These are phyloP conservation scores for Adansonia gregorii DNA, from an alignment of 441 rosid genomes.

Conservation along the genomic window DNA sequence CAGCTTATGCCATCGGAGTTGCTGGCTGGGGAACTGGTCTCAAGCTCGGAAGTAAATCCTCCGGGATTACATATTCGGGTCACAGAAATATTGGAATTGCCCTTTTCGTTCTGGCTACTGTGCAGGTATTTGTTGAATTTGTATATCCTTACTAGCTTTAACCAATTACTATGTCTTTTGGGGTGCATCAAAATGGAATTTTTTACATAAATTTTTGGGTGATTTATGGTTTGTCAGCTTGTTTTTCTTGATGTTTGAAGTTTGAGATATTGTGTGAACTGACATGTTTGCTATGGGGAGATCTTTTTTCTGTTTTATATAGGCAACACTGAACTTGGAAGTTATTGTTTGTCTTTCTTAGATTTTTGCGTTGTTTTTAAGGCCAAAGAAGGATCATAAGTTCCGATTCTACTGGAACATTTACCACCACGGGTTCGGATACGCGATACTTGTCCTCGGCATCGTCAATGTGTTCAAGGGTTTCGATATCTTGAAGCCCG, in stretches of 20 bases:
- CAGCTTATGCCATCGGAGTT: conserved; percentile 59
- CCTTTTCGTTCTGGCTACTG: conserved; percentile 53
- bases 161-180: neutral
- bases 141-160: neutral
- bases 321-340: neutral
- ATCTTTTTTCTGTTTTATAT: neutral
- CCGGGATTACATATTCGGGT: conserved; percentile 28
- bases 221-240: neutral
- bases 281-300: neutral
- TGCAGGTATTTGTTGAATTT: conserved; percentile 46
- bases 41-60: conserved; percentile 62
- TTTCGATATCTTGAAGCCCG: conserved; percentile 48
- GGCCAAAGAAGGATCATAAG: conserved; percentile 73
- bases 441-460: conserved; percentile 49
- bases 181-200: neutral
- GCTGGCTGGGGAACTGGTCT: conserved; percentile 76
- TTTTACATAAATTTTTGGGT: neutral
- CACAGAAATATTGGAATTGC: conserved; percentile 62
- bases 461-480: conserved; percentile 65
- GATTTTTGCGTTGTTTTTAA: conserved; percentile 61
- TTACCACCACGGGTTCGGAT: conserved; percentile 66
- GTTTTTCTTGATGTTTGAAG: neutral
- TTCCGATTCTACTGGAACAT: conserved; percentile 61
- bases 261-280: neutral
- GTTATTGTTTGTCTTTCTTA: conserved; percentile 17